A percentile compares a stretch with the other conserved stretches of the same genome.
phyloP scores from a whole-genome alignment of 768 basidiomycete species.

The Hemileccinum impolitum region DNA sequence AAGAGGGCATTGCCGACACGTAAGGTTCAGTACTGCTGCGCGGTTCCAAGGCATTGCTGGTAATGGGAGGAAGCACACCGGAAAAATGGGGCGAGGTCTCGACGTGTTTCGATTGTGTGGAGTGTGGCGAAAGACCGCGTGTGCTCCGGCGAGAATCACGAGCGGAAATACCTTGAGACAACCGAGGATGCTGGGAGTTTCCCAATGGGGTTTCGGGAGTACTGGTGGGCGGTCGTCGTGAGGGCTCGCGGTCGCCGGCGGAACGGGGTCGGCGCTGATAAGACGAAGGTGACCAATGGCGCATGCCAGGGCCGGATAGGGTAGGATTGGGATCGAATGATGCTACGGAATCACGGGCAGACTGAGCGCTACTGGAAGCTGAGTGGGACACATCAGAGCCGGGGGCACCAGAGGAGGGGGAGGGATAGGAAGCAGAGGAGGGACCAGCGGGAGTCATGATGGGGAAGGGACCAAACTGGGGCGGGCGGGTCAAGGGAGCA shows the following conservation, averaged over 20 bases:
- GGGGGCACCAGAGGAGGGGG: background rate
- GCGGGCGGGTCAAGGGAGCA: constrained; percentile 48
- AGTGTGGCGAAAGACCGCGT: constrained; percentile 10
- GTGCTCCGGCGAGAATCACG: constrained; percentile 12
- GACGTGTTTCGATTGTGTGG: constrained; percentile 8
- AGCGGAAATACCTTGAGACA: constrained; percentile 6
- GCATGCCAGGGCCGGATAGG: constrained; percentile 56
- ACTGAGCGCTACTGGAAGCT: constrained; percentile 11
- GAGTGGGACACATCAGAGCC: constrained; percentile 13
- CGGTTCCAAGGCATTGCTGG: constrained; percentile 14
- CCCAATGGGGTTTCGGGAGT: constrained; percentile 8
- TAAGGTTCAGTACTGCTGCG: constrained; percentile 15
- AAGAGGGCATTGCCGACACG: constrained; percentile 19
- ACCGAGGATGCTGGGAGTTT: constrained; percentile 7
- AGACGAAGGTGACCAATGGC: constrained; percentile 32
- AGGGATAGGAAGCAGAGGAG: constrained; percentile 8
- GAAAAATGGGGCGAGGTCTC: constrained; percentile 26
- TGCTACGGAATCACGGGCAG: constrained; percentile 16
- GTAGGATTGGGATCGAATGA: constrained; percentile 37
- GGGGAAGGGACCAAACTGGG: constrained; percentile 63
- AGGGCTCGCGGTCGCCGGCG: constrained; percentile 16
- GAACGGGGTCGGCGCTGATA: constrained; percentile 16
- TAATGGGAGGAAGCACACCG: constrained; percentile 28
- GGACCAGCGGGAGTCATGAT: constrained; percentile 37
- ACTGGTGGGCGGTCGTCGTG: constrained; percentile 5